These are phyloP conservation scores for Didymella arachidicola DNA, from an alignment of 2,329 filamentous ascomycete genomes.

Conservation along the genomic window DNA sequence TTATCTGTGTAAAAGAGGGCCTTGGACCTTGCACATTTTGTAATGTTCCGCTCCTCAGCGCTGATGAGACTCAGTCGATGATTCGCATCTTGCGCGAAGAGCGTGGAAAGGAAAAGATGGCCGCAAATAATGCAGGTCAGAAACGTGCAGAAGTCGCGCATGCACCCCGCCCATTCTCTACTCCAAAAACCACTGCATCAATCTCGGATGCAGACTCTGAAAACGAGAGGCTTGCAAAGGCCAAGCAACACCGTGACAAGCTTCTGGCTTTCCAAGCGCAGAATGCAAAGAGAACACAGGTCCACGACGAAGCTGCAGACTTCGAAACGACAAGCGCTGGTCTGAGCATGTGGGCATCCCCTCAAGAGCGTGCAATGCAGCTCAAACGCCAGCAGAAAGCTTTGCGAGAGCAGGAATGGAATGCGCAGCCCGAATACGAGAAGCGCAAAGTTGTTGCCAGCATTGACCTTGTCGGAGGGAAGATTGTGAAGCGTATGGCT, in stretches of 20 bases:
- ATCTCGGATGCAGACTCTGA: conserved; percentile 54
- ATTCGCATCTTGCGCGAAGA: conserved; percentile 84
- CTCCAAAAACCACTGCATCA: conserved; percentile 46
- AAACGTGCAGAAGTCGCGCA: conserved; percentile 70
- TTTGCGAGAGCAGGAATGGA: conserved; percentile 86
- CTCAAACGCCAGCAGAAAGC: conserved; percentile 86
- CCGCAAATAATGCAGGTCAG: conserved; percentile 75
- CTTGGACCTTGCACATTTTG: conserved; percentile 95
- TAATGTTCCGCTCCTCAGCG: conserved; percentile 73
- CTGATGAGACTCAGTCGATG: conserved; percentile 82
- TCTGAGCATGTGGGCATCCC: conserved; percentile 81
- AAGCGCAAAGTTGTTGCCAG: conserved; percentile 85
- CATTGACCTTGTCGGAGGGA: conserved; percentile 80
- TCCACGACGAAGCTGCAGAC: conserved; percentile 84
- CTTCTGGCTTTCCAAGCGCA: conserved; percentile 84
- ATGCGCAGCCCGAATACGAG: conserved; percentile 84
- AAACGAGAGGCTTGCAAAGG: conserved; percentile 70
- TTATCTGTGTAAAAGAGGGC: conserved; percentile 93
- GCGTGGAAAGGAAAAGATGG: conserved; percentile 85
- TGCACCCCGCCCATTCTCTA: conserved; percentile 66
- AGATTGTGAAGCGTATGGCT: conserved; percentile 76
- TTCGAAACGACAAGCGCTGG: conserved; percentile 69
- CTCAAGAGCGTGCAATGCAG: conserved; percentile 81
- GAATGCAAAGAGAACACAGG: conserved; percentile 82
- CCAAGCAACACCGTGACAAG: conserved; percentile 80